phyloP scores from a whole-genome alignment of 768 basidiomycete genomes.

The Russula dissimulans region DNA sequence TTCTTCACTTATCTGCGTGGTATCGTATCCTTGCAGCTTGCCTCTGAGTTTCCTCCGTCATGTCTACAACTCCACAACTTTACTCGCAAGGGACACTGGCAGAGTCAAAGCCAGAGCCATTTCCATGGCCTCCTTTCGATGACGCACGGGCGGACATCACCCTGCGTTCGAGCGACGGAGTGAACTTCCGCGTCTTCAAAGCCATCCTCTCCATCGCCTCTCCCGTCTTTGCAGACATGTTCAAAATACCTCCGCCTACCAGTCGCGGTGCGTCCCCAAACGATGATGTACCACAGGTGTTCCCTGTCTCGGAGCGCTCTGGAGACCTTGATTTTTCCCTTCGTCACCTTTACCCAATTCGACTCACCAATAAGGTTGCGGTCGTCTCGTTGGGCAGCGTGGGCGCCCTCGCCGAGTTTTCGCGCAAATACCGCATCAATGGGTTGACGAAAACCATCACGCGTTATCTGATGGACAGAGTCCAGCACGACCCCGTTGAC shows the following conservation, averaged over 20 bases:
- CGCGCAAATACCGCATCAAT: slow-evolving; percentile 11
- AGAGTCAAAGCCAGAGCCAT: background rate
- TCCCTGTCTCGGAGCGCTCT: slow-evolving; percentile 2
- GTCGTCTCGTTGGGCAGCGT: background rate
- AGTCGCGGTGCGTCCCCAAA: background rate
- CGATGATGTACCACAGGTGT: background rate
- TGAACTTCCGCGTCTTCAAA: slow-evolving; percentile 12
- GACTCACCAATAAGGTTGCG: background rate
- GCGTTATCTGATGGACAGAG: background rate
- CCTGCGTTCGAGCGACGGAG: slow-evolving; percentile 1
- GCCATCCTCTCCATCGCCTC: slow-evolving; percentile 9
- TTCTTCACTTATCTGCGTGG: too few species aligned
- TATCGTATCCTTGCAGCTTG: background rate
- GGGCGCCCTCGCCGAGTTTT: slow-evolving; percentile 3
- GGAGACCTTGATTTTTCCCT: slow-evolving; percentile 2
- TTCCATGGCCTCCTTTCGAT: slow-evolving; percentile 6
- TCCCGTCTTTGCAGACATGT: slow-evolving; percentile 5
- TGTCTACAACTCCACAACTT: background rate
- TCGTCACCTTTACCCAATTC: slow-evolving; percentile 13
- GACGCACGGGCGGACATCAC: background rate
- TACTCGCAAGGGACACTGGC: too few species aligned
- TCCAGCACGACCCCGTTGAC: slow-evolving; percentile 11
- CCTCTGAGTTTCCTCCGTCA: background rate
- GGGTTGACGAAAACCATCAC: background rate
- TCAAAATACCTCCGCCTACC: background rate